Base-by-base conservation (phyloP, 148 eudicot genomes). In the Cornus suecica region DNA sequence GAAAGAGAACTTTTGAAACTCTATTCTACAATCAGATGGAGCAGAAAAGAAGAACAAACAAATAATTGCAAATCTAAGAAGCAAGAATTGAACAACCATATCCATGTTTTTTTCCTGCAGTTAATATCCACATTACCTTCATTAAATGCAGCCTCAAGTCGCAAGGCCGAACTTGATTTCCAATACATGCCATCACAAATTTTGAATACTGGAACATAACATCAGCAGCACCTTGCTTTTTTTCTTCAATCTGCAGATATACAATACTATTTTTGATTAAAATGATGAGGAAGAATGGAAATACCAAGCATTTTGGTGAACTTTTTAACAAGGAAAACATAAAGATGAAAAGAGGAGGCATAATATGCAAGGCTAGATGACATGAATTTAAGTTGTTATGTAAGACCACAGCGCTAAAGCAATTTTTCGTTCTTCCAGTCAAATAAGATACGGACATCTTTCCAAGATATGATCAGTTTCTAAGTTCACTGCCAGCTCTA, bases 181-280 rank as follows among this genome's bases (percentile, higher is more conserved):
- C 97, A 66, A 91, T 84, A 73, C 94, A 90, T 0, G 92, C 90
- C 70, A 92, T 65, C 8, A 80, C 94, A 79, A 94, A 90, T 75
- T 85, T 88, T 24, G 98, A 93, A 72, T 93, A 93, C 22, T 88
- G 86, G 34, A 86, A 88, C 86, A 91, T 27, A 60, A 94, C 94
- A 85, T 94, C 98, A 28, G 90, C 92, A 58, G 98, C 98, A 70
- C 94, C 92, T 84, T 93, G 92, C 86, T 87, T 93, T 78, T 81
- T 93, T 79, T 88, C 92, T 84, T 89, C 94, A 68, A 79, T 74
- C 98, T 94, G 87, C 75, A 75, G 8, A 67, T 56, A 15, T 25
- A 60, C 25, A 31, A 41, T 26, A 22, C 18, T 18, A 67, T 30
- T 69, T 69, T 5, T 58, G 51, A 69, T 74, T 22, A 79, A 30